Conservation (phyloP, 2,329 filamentous ascomycete species). For the Aspergillus pseudoglaucus region DNA sequence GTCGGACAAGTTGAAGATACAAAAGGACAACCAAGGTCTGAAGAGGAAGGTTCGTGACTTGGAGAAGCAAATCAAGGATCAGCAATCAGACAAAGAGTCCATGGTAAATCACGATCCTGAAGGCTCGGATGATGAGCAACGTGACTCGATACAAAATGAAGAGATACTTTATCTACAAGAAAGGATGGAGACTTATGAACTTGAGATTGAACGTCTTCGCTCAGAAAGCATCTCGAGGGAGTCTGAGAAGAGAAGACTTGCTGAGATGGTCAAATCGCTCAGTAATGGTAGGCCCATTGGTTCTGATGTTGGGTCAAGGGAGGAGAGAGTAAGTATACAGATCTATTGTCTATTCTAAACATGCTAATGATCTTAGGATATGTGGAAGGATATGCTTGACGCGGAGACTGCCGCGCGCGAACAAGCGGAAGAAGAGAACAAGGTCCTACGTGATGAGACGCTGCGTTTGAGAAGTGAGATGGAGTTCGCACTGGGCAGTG, state of each 20-base stretch:
- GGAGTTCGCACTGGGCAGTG: slow-evolving; percentile 21
- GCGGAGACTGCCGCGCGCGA: slow-evolving; percentile 85
- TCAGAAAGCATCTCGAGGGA: slow-evolving; percentile 73
- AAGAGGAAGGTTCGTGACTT: slow-evolving; percentile 77
- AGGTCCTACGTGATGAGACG: slow-evolving; percentile 74
- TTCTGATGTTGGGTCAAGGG: slow-evolving; percentile 44
- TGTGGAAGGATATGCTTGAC: slow-evolving; percentile 92
- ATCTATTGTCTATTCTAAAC: slow-evolving; percentile 7
- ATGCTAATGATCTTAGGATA: slow-evolving; percentile 49
- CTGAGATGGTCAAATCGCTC: slow-evolving; percentile 67
- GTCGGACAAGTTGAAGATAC: slow-evolving; percentile 78
- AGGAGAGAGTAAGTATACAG: slow-evolving; percentile 38
- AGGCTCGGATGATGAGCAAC: slow-evolving; percentile 43
- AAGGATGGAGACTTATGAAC: slow-evolving; percentile 73
- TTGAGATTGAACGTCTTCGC: slow-evolving; percentile 74
- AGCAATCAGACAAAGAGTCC: slow-evolving; percentile 41
- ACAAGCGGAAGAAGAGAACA: slow-evolving; percentile 84
- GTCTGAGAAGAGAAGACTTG: slow-evolving; percentile 77
- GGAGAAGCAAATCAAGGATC: slow-evolving; percentile 66
- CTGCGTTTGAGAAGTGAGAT: slow-evolving; percentile 56
- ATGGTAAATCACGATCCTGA: slow-evolving; percentile 38
- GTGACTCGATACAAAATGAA: slow-evolving; percentile 59
- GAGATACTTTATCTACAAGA: slow-evolving; percentile 81
- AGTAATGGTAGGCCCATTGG: slow-evolving; percentile 46
- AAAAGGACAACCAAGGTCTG: slow-evolving; percentile 82